Percentiles rank a stretch among this genome's conserved stretches.
Evolutionary conservation across 768 basidiomycete species (phyloP).

Genomic region (Tricholoma hemisulphureum): DNA sequence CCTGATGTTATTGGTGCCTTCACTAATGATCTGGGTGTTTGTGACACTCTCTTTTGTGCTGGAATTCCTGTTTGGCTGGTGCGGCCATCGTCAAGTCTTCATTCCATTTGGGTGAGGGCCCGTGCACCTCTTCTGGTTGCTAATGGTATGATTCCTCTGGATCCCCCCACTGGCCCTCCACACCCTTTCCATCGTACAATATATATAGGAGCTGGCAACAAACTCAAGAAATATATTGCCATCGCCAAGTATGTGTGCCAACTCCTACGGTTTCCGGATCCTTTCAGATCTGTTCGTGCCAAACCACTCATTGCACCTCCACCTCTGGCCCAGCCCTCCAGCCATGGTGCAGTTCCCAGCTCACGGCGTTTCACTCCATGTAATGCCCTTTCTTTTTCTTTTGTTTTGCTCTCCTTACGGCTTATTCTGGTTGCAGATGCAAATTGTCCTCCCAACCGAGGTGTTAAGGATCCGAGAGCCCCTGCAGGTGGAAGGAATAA

Average conservation of each 20-base stretch:
- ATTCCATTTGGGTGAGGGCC: background rate
- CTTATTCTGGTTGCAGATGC: background rate
- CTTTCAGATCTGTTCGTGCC: background rate
- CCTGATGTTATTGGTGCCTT: background rate
- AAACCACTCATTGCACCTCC: background rate
- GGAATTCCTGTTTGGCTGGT: slow-evolving; percentile 7
- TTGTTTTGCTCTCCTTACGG: background rate
- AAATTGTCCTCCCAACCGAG: background rate
- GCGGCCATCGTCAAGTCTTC: background rate
- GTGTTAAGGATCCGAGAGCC: background rate
- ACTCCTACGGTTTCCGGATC: background rate
- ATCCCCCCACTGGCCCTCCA: background rate
- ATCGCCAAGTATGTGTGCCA: background rate
- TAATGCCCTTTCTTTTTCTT: background rate
- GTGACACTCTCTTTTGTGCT: background rate
- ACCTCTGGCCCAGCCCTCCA: background rate
- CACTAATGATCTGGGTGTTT: background rate
- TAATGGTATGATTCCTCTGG: background rate
- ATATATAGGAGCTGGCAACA: background rate
- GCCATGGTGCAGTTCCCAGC: no score
- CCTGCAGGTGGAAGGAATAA: slow-evolving; percentile 3
- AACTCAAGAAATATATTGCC: background rate
- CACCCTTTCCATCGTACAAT: background rate
- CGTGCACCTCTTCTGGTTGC: background rate
- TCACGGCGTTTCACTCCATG: background rate